Evolutionary conservation across 352 stramenopile genomes (phyloP).

Genomic region (Peronospora belbahrii): DNA sequence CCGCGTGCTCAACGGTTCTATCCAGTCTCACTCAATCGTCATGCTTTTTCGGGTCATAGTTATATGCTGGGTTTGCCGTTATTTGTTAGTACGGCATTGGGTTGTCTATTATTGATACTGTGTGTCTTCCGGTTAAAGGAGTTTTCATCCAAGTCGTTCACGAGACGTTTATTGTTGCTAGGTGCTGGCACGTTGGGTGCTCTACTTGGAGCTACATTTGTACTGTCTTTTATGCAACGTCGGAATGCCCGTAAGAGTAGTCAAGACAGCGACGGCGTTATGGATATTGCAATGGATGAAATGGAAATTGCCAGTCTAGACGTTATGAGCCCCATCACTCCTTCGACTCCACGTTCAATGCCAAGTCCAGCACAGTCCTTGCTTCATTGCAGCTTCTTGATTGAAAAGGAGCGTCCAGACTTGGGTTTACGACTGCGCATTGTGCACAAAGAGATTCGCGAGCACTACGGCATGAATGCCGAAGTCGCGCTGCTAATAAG

Average conservation of each 20-base stretch:
- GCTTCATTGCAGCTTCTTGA: slow-evolving; percentile 27
- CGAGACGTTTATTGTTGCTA: slow-evolving; percentile 32
- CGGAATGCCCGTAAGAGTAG: slow-evolving; percentile 6
- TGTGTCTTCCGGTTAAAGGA: slow-evolving; percentile 22
- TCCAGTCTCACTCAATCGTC: slow-evolving; percentile 18
- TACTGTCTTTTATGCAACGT: slow-evolving; percentile 11
- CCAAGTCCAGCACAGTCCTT: slow-evolving; percentile 22
- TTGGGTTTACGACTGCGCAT: slow-evolving; percentile 21
- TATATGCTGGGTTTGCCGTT: slow-evolving; percentile 26
- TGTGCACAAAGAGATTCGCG: slow-evolving; percentile 40
- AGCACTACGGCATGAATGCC: slow-evolving; percentile 39
- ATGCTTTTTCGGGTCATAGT: slow-evolving; percentile 28
- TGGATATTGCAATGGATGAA: slow-evolving; percentile 31
- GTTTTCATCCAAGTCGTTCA: slow-evolving; percentile 28
- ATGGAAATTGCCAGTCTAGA: slow-evolving; percentile 32
- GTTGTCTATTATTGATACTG: slow-evolving; percentile 27
- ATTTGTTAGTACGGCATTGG: slow-evolving; percentile 28
- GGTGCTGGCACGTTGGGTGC: slow-evolving; percentile 19
- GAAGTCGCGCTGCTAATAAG: slow-evolving; percentile 40
- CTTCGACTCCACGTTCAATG: slow-evolving; percentile 30
- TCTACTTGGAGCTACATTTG: slow-evolving; percentile 20
- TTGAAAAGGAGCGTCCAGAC: slow-evolving; percentile 37
- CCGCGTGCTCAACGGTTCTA: slow-evolving; percentile 36
- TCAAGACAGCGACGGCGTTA: slow-evolving; percentile 7
- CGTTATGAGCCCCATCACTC: slow-evolving; percentile 25